A percentile compares a stretch with the other conserved stretches of the same genome.
Evolutionary conservation across 2,329 filamentous ascomycete species (phyloP).

Genomic region (Pleomassaria siparia): DNA sequence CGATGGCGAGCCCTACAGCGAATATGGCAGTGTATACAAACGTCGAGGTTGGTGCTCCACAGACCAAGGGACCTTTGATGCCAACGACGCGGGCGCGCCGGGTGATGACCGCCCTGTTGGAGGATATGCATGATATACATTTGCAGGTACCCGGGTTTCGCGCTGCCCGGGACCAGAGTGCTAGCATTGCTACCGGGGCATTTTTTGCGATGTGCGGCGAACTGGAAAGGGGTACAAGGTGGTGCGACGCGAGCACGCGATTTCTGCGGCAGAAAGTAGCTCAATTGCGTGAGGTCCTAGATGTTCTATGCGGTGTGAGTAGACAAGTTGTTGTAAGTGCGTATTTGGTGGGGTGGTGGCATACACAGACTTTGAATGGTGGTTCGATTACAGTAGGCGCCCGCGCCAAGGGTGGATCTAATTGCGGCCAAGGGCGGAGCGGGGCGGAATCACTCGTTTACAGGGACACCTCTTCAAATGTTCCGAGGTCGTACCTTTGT

Average conservation of each 20-base stretch:
- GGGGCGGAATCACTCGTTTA: not conserved
- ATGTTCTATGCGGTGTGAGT: not conserved
- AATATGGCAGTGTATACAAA: slow-evolving; percentile 69
- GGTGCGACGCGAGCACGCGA: not conserved
- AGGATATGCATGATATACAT: slow-evolving; percentile 65
- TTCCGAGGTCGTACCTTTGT: too few relatives aligned
- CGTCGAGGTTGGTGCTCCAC: slow-evolving; percentile 59
- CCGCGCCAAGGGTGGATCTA: too few relatives aligned
- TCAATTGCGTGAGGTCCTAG: slow-evolving; percentile 1
- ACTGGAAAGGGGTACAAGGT: not conserved
- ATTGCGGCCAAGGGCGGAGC: not conserved
- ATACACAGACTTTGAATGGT: not conserved
- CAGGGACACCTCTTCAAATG: too few relatives aligned
- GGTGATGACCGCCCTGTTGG: slow-evolving; percentile 51
- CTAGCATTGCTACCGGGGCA: slow-evolving; percentile 60
- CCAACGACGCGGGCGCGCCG: slow-evolving; percentile 55
- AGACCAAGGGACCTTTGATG: slow-evolving; percentile 54
- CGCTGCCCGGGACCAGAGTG: slow-evolving; percentile 67
- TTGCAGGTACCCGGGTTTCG: slow-evolving; percentile 63
- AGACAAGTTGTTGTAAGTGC: not conserved
- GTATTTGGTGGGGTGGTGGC: not conserved
- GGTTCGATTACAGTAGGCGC: too few relatives aligned
- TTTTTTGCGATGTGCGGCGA: slow-evolving; percentile 18
- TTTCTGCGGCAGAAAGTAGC: not conserved
- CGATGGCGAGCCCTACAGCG: slow-evolving; percentile 64